A percentile compares a stretch with the other conserved stretches of the same genome.
Conservation (phyloP, 2,329 filamentous ascomycete genomes). For the Aspergillus udagawae region DNA sequence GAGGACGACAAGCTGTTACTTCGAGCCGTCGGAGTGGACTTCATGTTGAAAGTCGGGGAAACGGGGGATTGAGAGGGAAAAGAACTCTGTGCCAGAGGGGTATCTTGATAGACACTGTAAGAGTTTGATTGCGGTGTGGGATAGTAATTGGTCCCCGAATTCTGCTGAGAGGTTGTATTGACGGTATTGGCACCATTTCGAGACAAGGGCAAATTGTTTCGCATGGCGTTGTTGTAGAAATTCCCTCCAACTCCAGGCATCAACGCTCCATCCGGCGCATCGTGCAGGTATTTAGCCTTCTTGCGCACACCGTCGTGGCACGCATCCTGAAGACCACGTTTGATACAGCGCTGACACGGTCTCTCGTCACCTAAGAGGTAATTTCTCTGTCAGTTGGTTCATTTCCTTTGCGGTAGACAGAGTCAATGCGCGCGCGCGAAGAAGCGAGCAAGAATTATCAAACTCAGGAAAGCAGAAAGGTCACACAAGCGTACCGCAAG, state of each 20-base stretch:
- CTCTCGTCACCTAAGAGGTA: slow-evolving; percentile 75
- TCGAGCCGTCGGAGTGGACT: slow-evolving; percentile 36
- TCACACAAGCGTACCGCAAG: slow-evolving; percentile 74
- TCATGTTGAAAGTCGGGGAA: slow-evolving; percentile 65
- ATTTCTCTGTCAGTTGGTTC: slow-evolving; percentile 23
- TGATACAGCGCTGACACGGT: slow-evolving; percentile 90
- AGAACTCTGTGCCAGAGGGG: slow-evolving; percentile 49
- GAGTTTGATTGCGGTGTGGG: slow-evolving; percentile 33
- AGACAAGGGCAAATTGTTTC: slow-evolving; percentile 30
- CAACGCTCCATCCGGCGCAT: slow-evolving; percentile 84
- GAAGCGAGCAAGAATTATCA: slow-evolving; percentile 4
- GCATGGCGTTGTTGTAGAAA: slow-evolving; percentile 41
- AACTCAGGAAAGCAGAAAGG: slow-evolving; percentile 5
- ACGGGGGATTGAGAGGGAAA: slow-evolving; percentile 64
- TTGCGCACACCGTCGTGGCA: slow-evolving; percentile 97
- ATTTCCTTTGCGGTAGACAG: slow-evolving; percentile 1
- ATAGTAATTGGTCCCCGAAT: slow-evolving; percentile 29
- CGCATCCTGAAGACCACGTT: slow-evolving; percentile 81
- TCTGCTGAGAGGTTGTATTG: slow-evolving; percentile 22
- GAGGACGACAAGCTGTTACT: slow-evolving; percentile 32
- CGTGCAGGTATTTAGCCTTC: slow-evolving; percentile 98
- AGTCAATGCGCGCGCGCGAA: slow-evolving; percentile 5
- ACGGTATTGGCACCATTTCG: slow-evolving; percentile 28
- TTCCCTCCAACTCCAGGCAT: slow-evolving; percentile 79
- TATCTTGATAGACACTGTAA: slow-evolving; percentile 48